phyloP scores from a whole-genome alignment of 139 green algal species.

The Coelastrella sp. region DNA sequence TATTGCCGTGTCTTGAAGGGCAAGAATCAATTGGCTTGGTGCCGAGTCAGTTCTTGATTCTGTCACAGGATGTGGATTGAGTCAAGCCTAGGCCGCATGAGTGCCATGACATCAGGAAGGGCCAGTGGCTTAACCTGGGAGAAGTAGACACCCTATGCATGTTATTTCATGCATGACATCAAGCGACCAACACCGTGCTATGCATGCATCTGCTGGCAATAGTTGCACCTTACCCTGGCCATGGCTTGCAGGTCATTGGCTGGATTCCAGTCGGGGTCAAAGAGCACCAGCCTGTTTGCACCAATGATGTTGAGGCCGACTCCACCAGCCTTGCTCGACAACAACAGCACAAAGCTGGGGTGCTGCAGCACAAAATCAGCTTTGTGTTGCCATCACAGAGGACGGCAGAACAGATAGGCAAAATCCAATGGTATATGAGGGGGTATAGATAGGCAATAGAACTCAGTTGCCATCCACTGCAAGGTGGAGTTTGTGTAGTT shows the following conservation, averaged over 20 bases:
- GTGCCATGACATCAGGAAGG: no score
- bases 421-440: not conserved
- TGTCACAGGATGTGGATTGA: no score
- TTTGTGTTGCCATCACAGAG: not conserved
- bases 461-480: not conserved
- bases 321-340: slow-evolving; percentile 92
- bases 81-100: no score
- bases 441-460: not conserved
- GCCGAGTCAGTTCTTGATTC: no score
- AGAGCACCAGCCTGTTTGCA: slow-evolving; percentile 95
- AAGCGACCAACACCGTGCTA: no score
- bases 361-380: not conserved
- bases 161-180: no score
- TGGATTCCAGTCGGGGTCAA: slow-evolving; percentile 97
- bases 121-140: no score
- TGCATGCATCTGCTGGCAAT: not conserved
- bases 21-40: no score
- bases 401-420: not conserved
- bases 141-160: no score
- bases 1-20: not conserved
- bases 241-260: slow-evolving; percentile 78
- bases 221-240: slow-evolving; percentile 57
- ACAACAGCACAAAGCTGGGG: slow-evolving; percentile 92
- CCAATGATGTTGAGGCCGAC: slow-evolving; percentile 98
- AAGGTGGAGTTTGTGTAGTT: not conserved